Conservation (phyloP, 139 green algal genomes). For the Tetradesmus obliquus region DNA sequence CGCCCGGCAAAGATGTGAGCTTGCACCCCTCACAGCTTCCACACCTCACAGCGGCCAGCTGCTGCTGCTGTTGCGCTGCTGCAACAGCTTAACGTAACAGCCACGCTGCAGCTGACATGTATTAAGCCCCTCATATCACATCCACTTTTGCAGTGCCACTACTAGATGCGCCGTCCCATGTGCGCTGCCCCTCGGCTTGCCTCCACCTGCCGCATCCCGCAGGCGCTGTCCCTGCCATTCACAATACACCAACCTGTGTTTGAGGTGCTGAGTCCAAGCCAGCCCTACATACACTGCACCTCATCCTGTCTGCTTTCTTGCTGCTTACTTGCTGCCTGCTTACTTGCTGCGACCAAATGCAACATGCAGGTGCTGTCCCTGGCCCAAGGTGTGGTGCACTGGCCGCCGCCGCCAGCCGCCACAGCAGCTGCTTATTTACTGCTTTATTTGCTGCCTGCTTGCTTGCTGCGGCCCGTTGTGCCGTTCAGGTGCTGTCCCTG, state of each 20-base stretch:
- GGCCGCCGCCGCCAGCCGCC: constrained; percentile 64
- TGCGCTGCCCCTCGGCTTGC: no score
- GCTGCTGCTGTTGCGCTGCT: neutral
- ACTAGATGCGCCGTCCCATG: no score
- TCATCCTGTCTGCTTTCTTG: neutral
- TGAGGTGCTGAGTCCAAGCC: no score
- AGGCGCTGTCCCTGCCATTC: no score
- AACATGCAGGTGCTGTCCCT: neutral
- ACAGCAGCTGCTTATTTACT: neutral
- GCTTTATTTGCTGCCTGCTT: no score
- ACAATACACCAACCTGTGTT: no score
- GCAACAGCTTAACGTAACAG: neutral
- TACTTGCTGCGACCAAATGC: neutral
- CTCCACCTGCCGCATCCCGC: no score
- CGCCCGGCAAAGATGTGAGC: neutral
- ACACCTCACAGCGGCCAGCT: neutral
- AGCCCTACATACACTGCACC: no score
- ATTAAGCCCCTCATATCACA: neutral
- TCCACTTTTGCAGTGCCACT: no score
- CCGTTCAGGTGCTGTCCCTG: constrained; percentile 2
- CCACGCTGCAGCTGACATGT: constrained; percentile 66
- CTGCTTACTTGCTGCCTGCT: neutral
- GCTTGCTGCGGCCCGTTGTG: neutral
- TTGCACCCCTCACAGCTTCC: neutral
- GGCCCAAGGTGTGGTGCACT: constrained; percentile 84